phyloP scores from a whole-genome alignment of 768 basidiomycete species.

The Leucosporidium yakuticum region DNA sequence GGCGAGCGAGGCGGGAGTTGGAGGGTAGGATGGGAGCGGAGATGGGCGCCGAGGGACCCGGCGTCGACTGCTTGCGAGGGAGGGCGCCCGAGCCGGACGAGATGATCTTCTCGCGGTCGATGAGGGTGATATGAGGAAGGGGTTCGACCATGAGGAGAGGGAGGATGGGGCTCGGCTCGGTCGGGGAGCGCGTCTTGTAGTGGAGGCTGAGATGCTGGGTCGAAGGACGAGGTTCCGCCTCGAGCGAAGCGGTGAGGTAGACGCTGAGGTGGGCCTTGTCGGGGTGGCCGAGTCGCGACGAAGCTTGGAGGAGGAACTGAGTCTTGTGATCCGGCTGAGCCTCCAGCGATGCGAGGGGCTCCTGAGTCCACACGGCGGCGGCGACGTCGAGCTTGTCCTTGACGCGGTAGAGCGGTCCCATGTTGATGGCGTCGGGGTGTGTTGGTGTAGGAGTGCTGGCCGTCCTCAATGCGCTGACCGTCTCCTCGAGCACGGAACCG shows the following conservation, averaged over 20 bases:
- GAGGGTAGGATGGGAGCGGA: neutral
- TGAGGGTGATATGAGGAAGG: conserved; percentile 6
- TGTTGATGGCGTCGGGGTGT: neutral
- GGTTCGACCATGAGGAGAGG: conserved; percentile 7
- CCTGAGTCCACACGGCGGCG: neutral
- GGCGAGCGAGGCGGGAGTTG: neutral
- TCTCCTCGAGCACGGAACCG: conserved; percentile 5
- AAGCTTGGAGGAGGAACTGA: neutral
- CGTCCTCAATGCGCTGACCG: neutral
- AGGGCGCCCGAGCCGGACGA: neutral
- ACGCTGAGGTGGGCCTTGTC: neutral
- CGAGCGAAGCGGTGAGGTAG: conserved; percentile 9
- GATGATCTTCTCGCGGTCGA: conserved; percentile 7
- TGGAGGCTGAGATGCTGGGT: neutral
- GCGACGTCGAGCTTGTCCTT: neutral
- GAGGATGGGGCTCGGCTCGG: conserved; percentile 2
- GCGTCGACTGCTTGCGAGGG: neutral
- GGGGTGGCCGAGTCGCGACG: neutral
- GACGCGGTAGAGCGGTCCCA: neutral
- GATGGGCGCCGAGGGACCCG: too few species aligned
- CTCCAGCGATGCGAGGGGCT: neutral
- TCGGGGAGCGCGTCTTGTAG: neutral
- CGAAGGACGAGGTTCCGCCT: conserved; percentile 1
- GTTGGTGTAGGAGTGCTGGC: neutral
- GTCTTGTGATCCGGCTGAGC: neutral